Conservation (phyloP, 306 rosid genomes). For the Cucumis hystrix region DNA sequence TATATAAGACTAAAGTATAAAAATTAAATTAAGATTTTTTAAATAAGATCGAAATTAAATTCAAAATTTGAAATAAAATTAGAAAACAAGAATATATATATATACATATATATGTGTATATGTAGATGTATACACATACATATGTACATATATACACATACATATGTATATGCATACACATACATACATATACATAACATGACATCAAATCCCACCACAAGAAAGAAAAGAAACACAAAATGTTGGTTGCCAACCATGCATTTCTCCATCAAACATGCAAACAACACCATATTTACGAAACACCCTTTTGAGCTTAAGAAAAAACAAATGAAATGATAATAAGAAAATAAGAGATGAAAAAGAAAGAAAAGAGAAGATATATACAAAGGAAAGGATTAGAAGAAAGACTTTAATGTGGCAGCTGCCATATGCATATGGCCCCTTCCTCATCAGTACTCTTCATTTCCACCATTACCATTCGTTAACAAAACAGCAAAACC, state of each 20-base stretch:
- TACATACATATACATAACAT: too few relatives aligned
- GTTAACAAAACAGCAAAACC: not conserved
- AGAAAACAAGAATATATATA: too few relatives aligned
- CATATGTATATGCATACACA: too few relatives aligned
- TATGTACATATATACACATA: too few relatives aligned
- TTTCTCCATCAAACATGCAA: not conserved
- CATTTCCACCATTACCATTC: not conserved
- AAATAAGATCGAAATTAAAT: too few relatives aligned
- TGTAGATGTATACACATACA: too few relatives aligned
- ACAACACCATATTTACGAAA: not conserved
- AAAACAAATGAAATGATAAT: not conserved
- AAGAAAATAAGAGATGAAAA: not conserved
- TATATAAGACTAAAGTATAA: too few relatives aligned
- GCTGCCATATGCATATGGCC: not conserved
- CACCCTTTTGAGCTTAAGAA: not conserved
- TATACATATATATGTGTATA: too few relatives aligned
- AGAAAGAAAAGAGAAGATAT: accelerated
- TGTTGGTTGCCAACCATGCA: not conserved
- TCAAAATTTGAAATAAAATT: too few relatives aligned
- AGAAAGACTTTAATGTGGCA: not conserved
- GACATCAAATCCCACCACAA: not conserved
- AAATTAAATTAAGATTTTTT: too few relatives aligned
- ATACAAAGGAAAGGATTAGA: not conserved
- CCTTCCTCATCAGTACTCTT: not conserved
- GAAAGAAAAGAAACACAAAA: not conserved